Evolutionary conservation across 2,329 filamentous ascomycete genomes (phyloP).

Genomic region (Colletotrichum chrysophilum): DNA sequence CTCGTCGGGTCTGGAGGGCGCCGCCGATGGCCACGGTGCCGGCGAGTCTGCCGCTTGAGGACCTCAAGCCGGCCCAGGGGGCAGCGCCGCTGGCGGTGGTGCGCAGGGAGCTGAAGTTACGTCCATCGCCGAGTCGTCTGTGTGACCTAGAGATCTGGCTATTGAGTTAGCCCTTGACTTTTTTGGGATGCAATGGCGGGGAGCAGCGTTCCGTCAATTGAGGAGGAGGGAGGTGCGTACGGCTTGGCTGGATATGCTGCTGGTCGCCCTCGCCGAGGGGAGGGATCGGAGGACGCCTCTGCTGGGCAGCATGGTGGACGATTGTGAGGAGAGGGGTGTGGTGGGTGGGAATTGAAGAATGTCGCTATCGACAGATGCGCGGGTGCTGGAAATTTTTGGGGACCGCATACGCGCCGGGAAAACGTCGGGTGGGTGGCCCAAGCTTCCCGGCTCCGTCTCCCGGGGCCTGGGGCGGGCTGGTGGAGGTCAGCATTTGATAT

Average conservation of each 20-base stretch:
- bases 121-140: constrained; percentile 36
- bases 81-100: not conserved
- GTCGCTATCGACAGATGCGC: not conserved
- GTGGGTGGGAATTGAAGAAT: constrained; percentile 18
- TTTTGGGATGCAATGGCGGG: not conserved
- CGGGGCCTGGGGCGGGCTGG: not conserved
- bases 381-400: constrained; percentile 33
- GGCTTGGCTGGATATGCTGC: constrained; percentile 28
- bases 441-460: constrained; percentile 10
- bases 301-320: constrained; percentile 48
- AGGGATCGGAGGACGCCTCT: constrained; percentile 47
- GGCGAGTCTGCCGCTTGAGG: not conserved
- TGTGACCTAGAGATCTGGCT: constrained; percentile 25
- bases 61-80: constrained; percentile 3
- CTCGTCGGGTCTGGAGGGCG: constrained; percentile 14
- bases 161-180: not conserved
- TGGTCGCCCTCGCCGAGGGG: constrained; percentile 35
- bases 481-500: not conserved
- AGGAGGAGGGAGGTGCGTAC: constrained; percentile 25
- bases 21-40: constrained; percentile 35
- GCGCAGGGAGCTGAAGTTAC: constrained; percentile 34
- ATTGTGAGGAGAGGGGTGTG: constrained; percentile 18
- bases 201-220: not conserved
- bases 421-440: constrained; percentile 33
- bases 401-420: constrained; percentile 33